Base-by-base conservation (phyloP, 805 yeast genomes). In the Ogataea zsoltii region DNA sequence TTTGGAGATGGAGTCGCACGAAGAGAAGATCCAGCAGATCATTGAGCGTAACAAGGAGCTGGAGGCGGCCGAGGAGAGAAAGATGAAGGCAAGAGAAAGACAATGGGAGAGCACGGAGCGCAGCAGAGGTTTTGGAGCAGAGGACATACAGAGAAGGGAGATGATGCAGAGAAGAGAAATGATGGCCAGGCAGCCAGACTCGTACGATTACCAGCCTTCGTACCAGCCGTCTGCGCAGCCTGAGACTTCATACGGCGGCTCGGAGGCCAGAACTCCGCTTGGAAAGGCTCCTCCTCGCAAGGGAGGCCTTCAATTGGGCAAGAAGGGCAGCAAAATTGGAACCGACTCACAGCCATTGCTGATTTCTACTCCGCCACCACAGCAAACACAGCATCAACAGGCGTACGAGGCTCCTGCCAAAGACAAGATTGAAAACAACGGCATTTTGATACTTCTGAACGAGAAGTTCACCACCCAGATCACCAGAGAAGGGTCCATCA, bases 1-100 rank as follows among this genome's bases (percentile, higher is more conserved):
- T 69, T 74, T 94, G 71, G 92, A 89, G 63, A 92, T 94, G 98
- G 98, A 94, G 69, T 87, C 96, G 33, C 97, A 94, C 66, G 99
- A 94, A 70, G 99, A 94, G 71, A 92, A 88, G 74, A 92, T 95
- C 62, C 98, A 94, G 74, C 97, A 94, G 65, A 91, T 94, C 65
- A 94, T 94, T 59, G 98, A 89, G 70, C 83, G 91, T 67, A 94
- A 94, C 74, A 94, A 94, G 71, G 99, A 94, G 70, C 72, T 88
- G 60, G 99, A 92, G 68, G 99, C 99, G 33, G 83, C 88, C 44
- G 99, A 94, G 70, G 97, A 92, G 69, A 85, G 98, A 69, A 92
- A 92, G 71, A 86, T 95, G 69, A 83, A 88, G 65, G 97, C 98
- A 41, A 88, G 86, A 66, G 95, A 87, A 26, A 37, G 15, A 26